Conservation (phyloP, 2,329 filamentous ascomycete species). For the Aspergillus ochraceus region DNA sequence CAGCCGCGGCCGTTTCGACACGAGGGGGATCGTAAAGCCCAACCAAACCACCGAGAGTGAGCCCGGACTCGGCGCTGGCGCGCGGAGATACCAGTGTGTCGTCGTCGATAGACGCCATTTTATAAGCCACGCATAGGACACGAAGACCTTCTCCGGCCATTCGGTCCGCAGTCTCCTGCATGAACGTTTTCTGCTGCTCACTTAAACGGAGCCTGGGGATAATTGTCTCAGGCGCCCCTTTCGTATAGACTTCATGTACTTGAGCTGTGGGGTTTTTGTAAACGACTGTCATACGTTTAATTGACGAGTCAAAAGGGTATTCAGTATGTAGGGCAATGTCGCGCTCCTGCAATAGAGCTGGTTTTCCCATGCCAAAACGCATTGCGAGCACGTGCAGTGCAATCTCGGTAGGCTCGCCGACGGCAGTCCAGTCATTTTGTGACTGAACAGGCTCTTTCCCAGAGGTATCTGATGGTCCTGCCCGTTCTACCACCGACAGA, state of each 20-base stretch:
- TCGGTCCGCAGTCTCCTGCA: constrained; percentile 51
- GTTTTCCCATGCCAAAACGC: constrained; percentile 56
- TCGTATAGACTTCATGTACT: constrained; percentile 54
- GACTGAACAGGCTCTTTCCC: constrained; percentile 4
- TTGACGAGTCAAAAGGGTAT: constrained; percentile 64
- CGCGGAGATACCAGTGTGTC: constrained; percentile 42
- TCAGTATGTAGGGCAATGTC: constrained; percentile 46
- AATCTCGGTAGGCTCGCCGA: constrained; percentile 67
- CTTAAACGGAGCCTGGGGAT: constrained; percentile 34
- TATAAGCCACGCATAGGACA: constrained; percentile 58
- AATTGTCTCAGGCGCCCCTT: constrained; percentile 63
- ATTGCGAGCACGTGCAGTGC: constrained; percentile 66
- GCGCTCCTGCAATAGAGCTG: constrained; percentile 37
- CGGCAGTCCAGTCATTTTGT: constrained; percentile 53
- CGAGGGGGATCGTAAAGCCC: constrained; percentile 64
- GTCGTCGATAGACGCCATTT: constrained; percentile 26
- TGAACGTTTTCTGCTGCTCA: constrained; percentile 20
- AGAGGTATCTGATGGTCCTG: constrained; percentile 14
- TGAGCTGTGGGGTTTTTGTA: constrained; percentile 41
- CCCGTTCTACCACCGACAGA: constrained; percentile 51
- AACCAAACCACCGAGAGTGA: constrained; percentile 59
- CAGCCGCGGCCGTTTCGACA: constrained; percentile 57
- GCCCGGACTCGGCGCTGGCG: constrained; percentile 52
- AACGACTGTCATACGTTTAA: constrained; percentile 68
- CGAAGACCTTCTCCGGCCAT: constrained; percentile 60